Base-by-base conservation (phyloP, 306 rosid genomes). In the Erythrophleum fordii region DNA sequence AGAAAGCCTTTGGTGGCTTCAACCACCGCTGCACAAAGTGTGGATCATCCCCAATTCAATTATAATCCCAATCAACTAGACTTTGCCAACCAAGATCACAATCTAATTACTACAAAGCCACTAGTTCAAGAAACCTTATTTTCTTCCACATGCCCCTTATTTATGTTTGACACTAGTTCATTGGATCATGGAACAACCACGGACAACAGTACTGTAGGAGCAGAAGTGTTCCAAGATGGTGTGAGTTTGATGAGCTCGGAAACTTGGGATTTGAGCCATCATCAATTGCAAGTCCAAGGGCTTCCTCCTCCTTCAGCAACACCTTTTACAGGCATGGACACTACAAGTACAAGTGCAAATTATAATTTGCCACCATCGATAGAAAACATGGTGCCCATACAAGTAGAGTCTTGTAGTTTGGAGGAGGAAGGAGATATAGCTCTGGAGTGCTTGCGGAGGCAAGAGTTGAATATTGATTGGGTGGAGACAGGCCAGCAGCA, bases 141-240 rank as follows among this genome's bases (percentile, higher is more conserved):
- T 60, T 86, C 97, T 22, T 81, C 92, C 17, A 81, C 97, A 16
- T 91, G 88, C 22, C 95, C 97, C 3, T 18, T 90, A 8, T 95
- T 95, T 78, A 92, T 92, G 97, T 91, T 92, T 59, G 97, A 95
- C 78, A 84, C 94, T 3, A 77, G 72, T 72, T 66, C 91, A 4
- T 74, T 87, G 17, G 90, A 84, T 53, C 59, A 53, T 55, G 76
- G 68, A 48, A 52, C 83, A 2, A 31, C 58, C 22, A 16, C 82
- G 20, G 62, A 39, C 56, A 76, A 35, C 45, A 81, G 59, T 17
- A 18, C 23, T 35, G 68, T 77, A 7, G 71, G 86, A 37, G 34
- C 77, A 18, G 91, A 88, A 44, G 65, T 88, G 10, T 87, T 92
- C 31, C 97, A 92, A 11, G 90, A 84, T 29, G 75, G 80, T 7